Percentiles rank a stretch among this genome's conserved stretches.
These are phyloP conservation scores for Nitzschia sp. DNA, from an alignment of 108 stramenopile genomes.

Conservation along the genomic window DNA sequence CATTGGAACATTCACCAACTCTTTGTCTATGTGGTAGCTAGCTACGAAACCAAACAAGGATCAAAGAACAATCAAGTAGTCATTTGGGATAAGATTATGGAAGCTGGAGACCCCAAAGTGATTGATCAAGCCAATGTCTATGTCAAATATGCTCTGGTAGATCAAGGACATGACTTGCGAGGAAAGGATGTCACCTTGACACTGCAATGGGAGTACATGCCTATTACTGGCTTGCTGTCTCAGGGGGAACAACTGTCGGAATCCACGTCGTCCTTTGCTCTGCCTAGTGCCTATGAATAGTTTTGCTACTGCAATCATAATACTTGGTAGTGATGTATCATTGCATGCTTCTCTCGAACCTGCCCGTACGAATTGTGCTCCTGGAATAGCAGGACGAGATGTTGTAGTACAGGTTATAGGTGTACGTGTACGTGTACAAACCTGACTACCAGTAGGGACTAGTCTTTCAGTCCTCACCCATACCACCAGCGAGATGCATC, in stretches of 20 bases:
- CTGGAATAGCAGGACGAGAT: too few species aligned
- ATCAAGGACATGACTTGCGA: slow-evolving; percentile 90
- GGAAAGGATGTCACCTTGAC: slow-evolving; percentile 83
- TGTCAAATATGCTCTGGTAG: slow-evolving; percentile 95
- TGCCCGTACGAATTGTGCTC: too few species aligned
- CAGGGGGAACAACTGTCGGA: slow-evolving; percentile 69
- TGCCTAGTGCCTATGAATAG: slow-evolving; percentile 71
- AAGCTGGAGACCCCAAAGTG: slow-evolving; percentile 66
- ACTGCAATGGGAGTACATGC: slow-evolving; percentile 99
- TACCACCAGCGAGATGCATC: too few species aligned
- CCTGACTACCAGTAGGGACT: too few species aligned
- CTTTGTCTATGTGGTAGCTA: slow-evolving; percentile 91
- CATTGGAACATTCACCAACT: slow-evolving; percentile 99
- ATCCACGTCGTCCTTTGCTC: slow-evolving; percentile 51
- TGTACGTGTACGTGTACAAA: too few species aligned
- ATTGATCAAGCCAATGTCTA: slow-evolving; percentile 80
- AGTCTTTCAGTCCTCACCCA: too few species aligned
- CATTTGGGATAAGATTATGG: slow-evolving; percentile 96
- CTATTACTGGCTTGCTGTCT: slow-evolving; percentile 85
- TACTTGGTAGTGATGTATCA: too few species aligned
- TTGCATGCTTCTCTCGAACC: too few species aligned
- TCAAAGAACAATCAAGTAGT: slow-evolving; percentile 91
- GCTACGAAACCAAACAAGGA: slow-evolving; percentile 69
- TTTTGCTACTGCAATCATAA: too few species aligned
- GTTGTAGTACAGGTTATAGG: too few species aligned